phyloP scores from a whole-genome alignment of 352 stramenopile genomes.

The Phytopythium ostracodes region DNA sequence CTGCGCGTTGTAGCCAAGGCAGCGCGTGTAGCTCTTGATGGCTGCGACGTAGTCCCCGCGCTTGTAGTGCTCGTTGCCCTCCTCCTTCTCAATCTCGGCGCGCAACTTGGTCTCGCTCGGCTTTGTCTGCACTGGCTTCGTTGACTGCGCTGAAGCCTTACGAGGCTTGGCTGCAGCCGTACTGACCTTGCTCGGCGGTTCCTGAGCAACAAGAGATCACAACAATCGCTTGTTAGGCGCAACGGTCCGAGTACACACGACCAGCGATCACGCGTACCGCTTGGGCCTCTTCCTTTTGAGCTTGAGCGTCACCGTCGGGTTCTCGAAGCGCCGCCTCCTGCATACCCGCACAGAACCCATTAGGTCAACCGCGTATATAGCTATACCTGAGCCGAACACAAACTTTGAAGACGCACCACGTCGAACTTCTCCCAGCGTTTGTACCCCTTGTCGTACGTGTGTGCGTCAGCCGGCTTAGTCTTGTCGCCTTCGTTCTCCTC shows the following conservation, averaged over 20 bases:
- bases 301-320: conserved; percentile 18
- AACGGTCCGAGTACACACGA: no score
- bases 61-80: conserved; percentile 92
- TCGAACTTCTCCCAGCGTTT: conserved; percentile 89
- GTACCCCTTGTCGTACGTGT: conserved; percentile 90
- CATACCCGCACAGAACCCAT: neutral
- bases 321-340: conserved; percentile 50
- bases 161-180: neutral
- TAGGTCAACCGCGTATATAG: neutral
- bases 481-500: neutral
- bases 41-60: conserved; percentile 82
- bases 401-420: conserved; percentile 36
- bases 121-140: neutral
- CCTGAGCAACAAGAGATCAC: neutral
- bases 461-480: conserved; percentile 40
- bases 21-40: conserved; percentile 87
- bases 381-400: neutral
- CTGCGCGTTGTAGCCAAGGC: conserved; percentile 61
- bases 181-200: neutral
- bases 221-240: neutral
- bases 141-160: neutral
- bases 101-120: conserved; percentile 21
- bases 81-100: conserved; percentile 79
- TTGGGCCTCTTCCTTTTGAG: neutral
- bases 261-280: neutral